phyloP scores from a whole-genome alignment of 2,329 filamentous ascomycete genomes.

The Pleochaeta shiraiana region DNA sequence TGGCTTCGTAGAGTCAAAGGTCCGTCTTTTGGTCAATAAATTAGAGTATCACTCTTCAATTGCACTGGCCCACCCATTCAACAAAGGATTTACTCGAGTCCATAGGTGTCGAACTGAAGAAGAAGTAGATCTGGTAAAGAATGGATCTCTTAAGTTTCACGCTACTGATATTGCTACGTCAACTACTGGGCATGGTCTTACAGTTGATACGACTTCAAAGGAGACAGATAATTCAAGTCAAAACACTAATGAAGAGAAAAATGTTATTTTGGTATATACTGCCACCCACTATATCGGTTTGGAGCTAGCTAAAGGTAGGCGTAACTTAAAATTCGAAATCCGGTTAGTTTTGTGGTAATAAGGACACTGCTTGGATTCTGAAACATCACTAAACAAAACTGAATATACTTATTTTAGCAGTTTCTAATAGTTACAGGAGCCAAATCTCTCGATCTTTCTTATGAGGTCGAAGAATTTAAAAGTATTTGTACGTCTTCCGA shows the following conservation, averaged over 20 bases:
- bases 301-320: constrained; percentile 48
- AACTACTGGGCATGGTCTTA: constrained; percentile 20
- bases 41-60: constrained; percentile 67
- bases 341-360: constrained; percentile 6
- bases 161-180: constrained; percentile 18
- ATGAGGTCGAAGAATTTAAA: constrained; percentile 72
- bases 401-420: constrained; percentile 9
- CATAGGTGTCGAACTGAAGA: constrained; percentile 45
- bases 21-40: constrained; percentile 63
- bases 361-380: constrained; percentile 5
- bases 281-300: constrained; percentile 91
- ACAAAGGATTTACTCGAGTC: constrained; percentile 71
- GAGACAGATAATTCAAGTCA: constrained; percentile 21
- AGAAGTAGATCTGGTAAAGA: constrained; percentile 37
- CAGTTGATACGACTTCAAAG: constrained; percentile 21
- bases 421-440: constrained; percentile 28
- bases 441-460: constrained; percentile 56
- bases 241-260: constrained; percentile 17
- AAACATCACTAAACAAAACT: too few species aligned
- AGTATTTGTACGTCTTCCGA: constrained; percentile 55
- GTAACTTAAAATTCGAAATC: constrained; percentile 4
- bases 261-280: constrained; percentile 40
- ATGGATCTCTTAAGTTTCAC: constrained; percentile 39
- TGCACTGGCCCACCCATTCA: constrained; percentile 71
- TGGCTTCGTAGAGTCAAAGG: constrained; percentile 82